Percentiles rank a stretch among this genome's conserved stretches.
phyloP scores from a whole-genome alignment of 176 grass and related monocot species.

The Avena atlantica region DNA sequence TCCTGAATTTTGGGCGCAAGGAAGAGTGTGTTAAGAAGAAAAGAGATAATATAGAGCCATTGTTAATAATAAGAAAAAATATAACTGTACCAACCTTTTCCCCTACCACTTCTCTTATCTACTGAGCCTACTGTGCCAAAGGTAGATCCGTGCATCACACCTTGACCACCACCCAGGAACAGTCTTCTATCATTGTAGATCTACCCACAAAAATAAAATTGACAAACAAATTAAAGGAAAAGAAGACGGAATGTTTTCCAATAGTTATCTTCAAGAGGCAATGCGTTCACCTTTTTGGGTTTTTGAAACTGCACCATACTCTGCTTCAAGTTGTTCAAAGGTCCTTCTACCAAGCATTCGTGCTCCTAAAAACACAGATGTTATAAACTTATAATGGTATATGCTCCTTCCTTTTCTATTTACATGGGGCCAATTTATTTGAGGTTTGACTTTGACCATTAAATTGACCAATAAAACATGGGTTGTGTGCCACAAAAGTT shows the following conservation, averaged over 20 bases:
- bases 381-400: background rate
- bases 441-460: background rate
- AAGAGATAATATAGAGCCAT: background rate
- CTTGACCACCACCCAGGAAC: slow-evolving; percentile 85
- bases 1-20: slow-evolving; percentile 40
- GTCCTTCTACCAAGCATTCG: slow-evolving; percentile 98
- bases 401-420: background rate
- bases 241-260: slow-evolving; percentile 6
- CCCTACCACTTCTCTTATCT: slow-evolving; percentile 78
- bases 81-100: slow-evolving; percentile 65
- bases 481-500: background rate
- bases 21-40: background rate
- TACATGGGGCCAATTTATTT: background rate
- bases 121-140: slow-evolving; percentile 58
- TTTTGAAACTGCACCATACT: slow-evolving; percentile 99
- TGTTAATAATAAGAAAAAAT: slow-evolving; percentile 8
- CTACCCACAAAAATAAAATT: slow-evolving; percentile 50
- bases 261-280: background rate
- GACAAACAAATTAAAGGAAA: slow-evolving; percentile 2
- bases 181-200: slow-evolving; percentile 93
- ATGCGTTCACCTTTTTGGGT: slow-evolving; percentile 81
- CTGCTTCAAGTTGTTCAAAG: slow-evolving; percentile 97
- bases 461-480: background rate
- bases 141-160: slow-evolving; percentile 63
- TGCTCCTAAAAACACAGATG: slow-evolving; percentile 71